Evolutionary conservation across 2,329 filamentous ascomycete genomes (phyloP), one percentile per base, ranked within the genome.

Genomic region (Colletotrichum trifolii): DNA sequence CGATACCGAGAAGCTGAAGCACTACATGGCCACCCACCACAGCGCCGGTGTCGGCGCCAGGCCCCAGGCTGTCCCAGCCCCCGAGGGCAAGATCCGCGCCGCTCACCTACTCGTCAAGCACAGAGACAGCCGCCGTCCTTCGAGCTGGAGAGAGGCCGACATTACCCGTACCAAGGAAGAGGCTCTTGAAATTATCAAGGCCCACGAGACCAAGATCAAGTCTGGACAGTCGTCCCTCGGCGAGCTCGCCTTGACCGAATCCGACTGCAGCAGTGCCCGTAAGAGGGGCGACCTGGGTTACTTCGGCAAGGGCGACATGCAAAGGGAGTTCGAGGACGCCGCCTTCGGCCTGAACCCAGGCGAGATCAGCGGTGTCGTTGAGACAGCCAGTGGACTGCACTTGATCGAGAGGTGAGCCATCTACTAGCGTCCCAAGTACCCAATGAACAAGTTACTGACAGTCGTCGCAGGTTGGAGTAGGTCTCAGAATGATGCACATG

Each of bases 281-380:
- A 99, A 98, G 86, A 88, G 90, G 70, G 96, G 96, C 62, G 96
- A 99, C 76, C 82, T 99, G 81, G 96, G 96, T 17, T 97, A 94
- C 79, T 99, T 99, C 78, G 94, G 93, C 60, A 89, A 87, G 73
- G 93, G 94, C 35, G 95, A 98, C 74, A 99, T 99, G 96, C 96
- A 99, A 78, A 95, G 94, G 82, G 95, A 97, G 80, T 99, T 99
- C 74, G 96, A 99, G 81, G 93, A 97, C 61, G 94, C 94, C 5
- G 91, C 96, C 1, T 99, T 99, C 80, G 90, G 87, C n/a, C 84
- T 99, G 60, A 87, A 94, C 78, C 90, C 91, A 2, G 94, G 94
- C 39, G 88, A 97, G 79, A 89, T 98, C 74, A 97, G 94, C 79
- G 84, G 86, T 50, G 85, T 97, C 42, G 91, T 98, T 11, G 92